Conservation (phyloP, 192 early-diverging fungal genomes). For the Umbelopsis vinacea region DNA sequence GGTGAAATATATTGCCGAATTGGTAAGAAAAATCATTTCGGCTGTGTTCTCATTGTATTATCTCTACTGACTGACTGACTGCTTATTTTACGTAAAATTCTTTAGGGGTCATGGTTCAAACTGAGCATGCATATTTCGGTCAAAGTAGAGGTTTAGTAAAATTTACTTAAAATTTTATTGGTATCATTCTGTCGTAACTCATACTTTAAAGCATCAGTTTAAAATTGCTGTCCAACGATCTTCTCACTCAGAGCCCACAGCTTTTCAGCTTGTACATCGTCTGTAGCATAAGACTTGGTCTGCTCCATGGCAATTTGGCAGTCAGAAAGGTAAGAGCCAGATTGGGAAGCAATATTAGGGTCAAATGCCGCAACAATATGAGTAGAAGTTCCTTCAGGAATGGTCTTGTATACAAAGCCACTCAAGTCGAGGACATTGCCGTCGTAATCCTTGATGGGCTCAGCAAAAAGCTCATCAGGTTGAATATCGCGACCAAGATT, state of each 20-base stretch:
- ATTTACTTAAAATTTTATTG: too few relatives aligned
- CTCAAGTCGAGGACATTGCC: background rate
- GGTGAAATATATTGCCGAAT: too few relatives aligned
- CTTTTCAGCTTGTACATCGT: background rate
- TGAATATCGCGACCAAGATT: background rate
- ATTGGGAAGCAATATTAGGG: background rate
- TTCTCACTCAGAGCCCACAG: background rate
- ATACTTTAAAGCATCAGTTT: too few relatives aligned
- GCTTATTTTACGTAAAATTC: too few relatives aligned
- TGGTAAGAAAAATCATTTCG: too few relatives aligned
- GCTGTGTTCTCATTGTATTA: too few relatives aligned
- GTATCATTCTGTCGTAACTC: too few relatives aligned
- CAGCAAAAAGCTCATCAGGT: background rate
- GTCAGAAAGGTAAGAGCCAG: background rate
- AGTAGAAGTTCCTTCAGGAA: conserved; percentile 2
- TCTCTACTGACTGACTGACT: too few relatives aligned
- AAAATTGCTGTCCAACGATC: too few relatives aligned
- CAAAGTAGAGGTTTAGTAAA: too few relatives aligned
- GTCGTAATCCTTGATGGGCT: background rate
- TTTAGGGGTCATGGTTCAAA: too few relatives aligned
- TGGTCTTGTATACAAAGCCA: background rate
- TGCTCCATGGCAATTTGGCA: background rate
- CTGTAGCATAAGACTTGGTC: background rate
- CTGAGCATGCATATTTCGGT: too few relatives aligned
- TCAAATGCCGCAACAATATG: background rate